Percentiles rank a stretch among this genome's conserved stretches.
These are phyloP conservation scores for Pyricularia pennisetigena DNA, from an alignment of 2,329 filamentous ascomycete genomes.

Conservation along the genomic window DNA sequence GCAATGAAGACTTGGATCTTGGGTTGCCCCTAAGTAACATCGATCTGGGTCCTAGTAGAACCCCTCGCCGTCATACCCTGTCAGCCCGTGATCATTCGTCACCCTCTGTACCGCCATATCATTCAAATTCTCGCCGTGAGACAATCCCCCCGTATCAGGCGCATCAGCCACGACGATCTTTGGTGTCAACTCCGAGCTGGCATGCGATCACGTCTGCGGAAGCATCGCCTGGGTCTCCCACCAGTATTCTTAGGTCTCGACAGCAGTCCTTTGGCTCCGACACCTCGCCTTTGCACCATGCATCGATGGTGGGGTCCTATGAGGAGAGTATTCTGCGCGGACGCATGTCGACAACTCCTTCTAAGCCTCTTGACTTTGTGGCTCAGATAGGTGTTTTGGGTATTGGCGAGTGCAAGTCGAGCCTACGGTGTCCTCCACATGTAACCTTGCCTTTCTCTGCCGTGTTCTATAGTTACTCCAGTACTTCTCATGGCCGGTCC, in stretches of 20 bases:
- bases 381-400: conserved; percentile 93
- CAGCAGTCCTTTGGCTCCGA: conserved; percentile 66
- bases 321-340: conserved; percentile 93
- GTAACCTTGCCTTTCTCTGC: conserved; percentile 86
- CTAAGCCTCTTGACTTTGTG: conserved; percentile 82
- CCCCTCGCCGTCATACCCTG: conserved; percentile 59
- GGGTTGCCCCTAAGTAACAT: conserved; percentile 41
- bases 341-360: conserved; percentile 93
- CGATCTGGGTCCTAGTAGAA: conserved; percentile 31
- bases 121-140: conserved; percentile 43
- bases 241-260: conserved; percentile 40
- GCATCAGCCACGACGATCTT: conserved; percentile 67
- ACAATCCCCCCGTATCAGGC: conserved; percentile 59
- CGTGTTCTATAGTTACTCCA: conserved; percentile 89
- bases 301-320: conserved; percentile 95
- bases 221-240: conserved; percentile 39
- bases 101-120: conserved; percentile 22
- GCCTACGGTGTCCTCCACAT: conserved; percentile 76
- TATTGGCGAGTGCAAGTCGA: conserved; percentile 78
- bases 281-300: conserved; percentile 69
- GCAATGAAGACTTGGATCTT: conserved; percentile 67
- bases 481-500: conserved; percentile 50
- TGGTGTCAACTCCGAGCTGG: conserved; percentile 48
- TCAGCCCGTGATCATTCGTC: conserved; percentile 47
- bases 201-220: conserved; percentile 21